Percentiles rank a stretch among this genome's conserved stretches.
Evolutionary conservation across 106 monocot species (phyloP).

Genomic region (Amphibolis antarctica): DNA sequence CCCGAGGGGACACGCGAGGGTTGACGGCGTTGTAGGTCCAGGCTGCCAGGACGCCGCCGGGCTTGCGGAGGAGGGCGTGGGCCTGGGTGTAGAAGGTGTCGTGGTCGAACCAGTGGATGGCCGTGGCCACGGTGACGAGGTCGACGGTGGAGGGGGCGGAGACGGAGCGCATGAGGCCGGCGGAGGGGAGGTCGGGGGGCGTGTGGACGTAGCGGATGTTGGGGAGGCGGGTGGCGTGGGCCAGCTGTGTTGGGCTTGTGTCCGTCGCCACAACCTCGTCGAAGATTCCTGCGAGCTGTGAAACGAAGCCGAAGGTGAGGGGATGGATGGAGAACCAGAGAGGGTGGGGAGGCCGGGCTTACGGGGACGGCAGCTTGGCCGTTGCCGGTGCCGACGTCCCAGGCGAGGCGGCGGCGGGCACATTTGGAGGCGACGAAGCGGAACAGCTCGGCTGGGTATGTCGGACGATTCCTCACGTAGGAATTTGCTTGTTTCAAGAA

Average conservation of each 20-base stretch:
- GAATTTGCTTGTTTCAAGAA: constrained; percentile 51
- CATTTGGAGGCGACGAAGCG: constrained; percentile 61
- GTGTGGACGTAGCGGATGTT: constrained; percentile 57
- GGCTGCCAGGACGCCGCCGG: constrained; percentile 50
- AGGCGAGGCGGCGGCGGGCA: constrained; percentile 35
- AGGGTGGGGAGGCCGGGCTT: constrained; percentile 5
- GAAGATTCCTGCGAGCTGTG: constrained; percentile 48
- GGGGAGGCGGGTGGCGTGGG: constrained; percentile 30
- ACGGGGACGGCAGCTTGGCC: constrained; percentile 70
- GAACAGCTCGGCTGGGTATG: constrained; percentile 63
- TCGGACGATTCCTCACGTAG: constrained; percentile 51
- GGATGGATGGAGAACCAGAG: neutral
- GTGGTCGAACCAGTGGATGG: constrained; percentile 82
- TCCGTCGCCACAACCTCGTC: constrained; percentile 58
- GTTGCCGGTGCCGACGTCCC: constrained; percentile 90
- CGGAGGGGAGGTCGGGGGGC: constrained; percentile 14
- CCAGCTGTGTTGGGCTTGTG: constrained; percentile 51
- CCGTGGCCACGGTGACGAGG: constrained; percentile 64
- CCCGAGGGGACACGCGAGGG: constrained; percentile 25
- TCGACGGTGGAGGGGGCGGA: constrained; percentile 36
- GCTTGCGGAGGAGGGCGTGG: constrained; percentile 28
- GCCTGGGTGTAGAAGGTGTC: constrained; percentile 47
- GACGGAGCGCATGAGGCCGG: constrained; percentile 22
- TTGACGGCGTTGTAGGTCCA: constrained; percentile 72
- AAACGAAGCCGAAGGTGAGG: neutral